Conservation (phyloP, 140 eudicot genomes). For the Ambrosia hybrid region DNA sequence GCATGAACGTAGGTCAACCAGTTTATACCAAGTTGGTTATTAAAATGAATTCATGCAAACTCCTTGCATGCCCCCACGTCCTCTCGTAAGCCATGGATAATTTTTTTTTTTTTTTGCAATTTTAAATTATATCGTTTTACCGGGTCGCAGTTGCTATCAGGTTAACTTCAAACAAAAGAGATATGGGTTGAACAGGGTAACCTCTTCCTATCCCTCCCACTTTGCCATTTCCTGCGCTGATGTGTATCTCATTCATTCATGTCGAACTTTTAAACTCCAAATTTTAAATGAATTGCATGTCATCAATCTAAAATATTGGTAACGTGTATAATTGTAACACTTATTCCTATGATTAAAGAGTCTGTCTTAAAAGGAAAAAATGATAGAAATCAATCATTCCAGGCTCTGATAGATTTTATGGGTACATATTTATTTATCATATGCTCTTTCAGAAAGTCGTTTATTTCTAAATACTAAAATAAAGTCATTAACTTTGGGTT, state of each 20-base stretch:
- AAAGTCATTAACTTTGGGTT: background rate
- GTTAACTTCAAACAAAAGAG: background rate
- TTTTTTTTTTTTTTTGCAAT: too few species aligned
- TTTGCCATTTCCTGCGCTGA: background rate
- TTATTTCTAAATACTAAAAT: background rate
- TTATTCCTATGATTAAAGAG: background rate
- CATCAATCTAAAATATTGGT: background rate
- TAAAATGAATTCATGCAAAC: too few species aligned
- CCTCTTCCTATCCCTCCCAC: background rate
- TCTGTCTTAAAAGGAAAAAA: too few species aligned
- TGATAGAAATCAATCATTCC: background rate
- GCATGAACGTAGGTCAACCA: too few species aligned
- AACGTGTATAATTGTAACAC: background rate
- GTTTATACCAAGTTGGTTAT: too few species aligned
- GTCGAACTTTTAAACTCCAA: slow-evolving; percentile 6
- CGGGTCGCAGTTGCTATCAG: too few species aligned
- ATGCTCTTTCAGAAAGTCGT: background rate
- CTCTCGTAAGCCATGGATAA: too few species aligned
- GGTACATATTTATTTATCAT: background rate
- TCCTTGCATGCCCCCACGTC: too few species aligned
- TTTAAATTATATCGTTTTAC: too few species aligned
- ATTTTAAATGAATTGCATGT: background rate
- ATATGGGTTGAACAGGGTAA: background rate
- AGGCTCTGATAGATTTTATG: background rate
- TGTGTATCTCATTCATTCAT: background rate